Percentiles rank a stretch among this genome's conserved stretches.
phyloP scores from a whole-genome alignment of 306 rosid species.

The Psophocarpus tetragonolobus region DNA sequence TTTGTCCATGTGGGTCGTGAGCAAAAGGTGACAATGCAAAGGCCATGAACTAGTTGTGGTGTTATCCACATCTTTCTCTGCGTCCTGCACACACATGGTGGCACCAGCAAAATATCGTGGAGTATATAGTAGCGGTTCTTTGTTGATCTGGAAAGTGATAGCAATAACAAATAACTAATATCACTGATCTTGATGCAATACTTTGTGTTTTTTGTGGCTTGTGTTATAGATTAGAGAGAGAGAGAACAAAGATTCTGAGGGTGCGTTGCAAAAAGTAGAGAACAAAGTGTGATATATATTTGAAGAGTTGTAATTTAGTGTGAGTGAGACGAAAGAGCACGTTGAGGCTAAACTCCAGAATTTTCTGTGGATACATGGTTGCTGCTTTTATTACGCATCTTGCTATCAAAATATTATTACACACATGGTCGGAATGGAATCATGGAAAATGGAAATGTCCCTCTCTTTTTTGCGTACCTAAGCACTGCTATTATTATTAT shows the following conservation, averaged over 20 bases:
- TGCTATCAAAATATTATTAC: background rate
- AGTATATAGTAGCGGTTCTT: constrained; percentile 28
- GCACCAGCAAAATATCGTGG: constrained; percentile 23
- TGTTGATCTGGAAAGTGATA: constrained; percentile 33
- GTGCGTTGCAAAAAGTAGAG: constrained; percentile 38
- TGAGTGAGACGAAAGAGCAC: constrained; percentile 21
- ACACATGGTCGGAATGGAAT: background rate
- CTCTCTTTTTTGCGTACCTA: background rate
- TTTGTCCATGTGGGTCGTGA: constrained; percentile 54
- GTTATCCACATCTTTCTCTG: constrained; percentile 50
- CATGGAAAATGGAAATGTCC: background rate
- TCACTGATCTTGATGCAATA: background rate
- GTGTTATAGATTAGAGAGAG: constrained; percentile 11
- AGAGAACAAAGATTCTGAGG: constrained; percentile 58
- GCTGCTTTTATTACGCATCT: constrained; percentile 31
- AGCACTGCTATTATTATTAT: background rate
- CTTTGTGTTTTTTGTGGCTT: constrained; percentile 1
- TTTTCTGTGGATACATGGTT: constrained; percentile 45
- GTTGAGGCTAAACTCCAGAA: constrained; percentile 43
- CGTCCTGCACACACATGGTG: constrained; percentile 76
- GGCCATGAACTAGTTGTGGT: constrained; percentile 53
- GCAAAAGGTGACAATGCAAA: constrained; percentile 60
- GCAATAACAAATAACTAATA: background rate
- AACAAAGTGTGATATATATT: background rate
- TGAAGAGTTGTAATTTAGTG: background rate